Percentiles rank a stretch among this genome's conserved stretches.
These are phyloP conservation scores for Schizophyllum amplum DNA, from an alignment of 1,284 basidiomycete genomes.

Conservation along the genomic window DNA sequence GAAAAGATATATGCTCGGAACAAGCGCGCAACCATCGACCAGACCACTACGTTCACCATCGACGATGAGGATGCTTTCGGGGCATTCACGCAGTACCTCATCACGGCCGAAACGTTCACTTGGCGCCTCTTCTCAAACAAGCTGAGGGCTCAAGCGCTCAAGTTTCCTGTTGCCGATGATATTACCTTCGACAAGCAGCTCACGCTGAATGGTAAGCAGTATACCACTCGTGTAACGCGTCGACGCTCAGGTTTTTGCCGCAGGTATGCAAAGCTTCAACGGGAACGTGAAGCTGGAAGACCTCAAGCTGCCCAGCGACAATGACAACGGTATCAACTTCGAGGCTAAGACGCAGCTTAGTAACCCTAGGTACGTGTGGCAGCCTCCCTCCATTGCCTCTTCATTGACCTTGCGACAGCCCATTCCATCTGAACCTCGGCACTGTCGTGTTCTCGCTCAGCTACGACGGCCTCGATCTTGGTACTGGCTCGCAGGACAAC, in stretches of 20 bases:
- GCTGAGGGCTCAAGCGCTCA: constrained; percentile 60
- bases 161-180: constrained; percentile 56
- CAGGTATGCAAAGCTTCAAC: constrained; percentile 63
- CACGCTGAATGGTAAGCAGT: constrained; percentile 37
- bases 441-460: constrained; percentile 59
- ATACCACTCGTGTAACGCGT: not conserved
- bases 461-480: constrained; percentile 55
- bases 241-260: not conserved
- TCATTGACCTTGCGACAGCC: constrained; percentile 27
- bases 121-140: constrained; percentile 57
- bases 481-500: constrained; percentile 44
- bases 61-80: constrained; percentile 46
- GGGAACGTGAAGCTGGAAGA: constrained; percentile 51
- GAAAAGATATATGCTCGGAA: constrained; percentile 34
- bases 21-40: constrained; percentile 51
- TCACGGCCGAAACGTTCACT: constrained; percentile 62
- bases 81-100: constrained; percentile 49
- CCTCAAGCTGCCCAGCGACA: constrained; percentile 67
- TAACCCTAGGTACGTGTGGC: constrained; percentile 48
- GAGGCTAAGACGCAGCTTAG: constrained; percentile 47
- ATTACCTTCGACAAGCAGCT: constrained; percentile 55
- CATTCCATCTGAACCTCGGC: constrained; percentile 65
- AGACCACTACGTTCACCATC: constrained; percentile 49
- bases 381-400: not conserved
- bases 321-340: constrained; percentile 63